Conservation (phyloP, 129 eudicot genomes). For the Heracleum sosnowskyi region DNA sequence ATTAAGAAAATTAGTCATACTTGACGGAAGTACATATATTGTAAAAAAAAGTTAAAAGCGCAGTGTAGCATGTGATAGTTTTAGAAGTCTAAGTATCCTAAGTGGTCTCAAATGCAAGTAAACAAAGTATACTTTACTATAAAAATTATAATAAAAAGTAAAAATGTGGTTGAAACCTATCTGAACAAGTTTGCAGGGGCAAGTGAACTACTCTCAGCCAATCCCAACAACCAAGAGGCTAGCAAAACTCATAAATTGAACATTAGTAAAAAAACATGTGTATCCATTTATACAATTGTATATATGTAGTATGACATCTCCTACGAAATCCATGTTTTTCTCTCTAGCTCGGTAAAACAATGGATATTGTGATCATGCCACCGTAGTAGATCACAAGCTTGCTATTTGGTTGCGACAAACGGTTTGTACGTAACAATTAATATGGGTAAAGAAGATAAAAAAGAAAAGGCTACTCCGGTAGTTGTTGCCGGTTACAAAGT, state of each 20-base stretch:
- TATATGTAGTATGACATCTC: neutral
- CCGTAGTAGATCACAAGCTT: neutral
- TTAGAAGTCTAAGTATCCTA: too few species aligned
- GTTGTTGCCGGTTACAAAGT: constrained; percentile 62
- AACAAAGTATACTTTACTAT: too few species aligned
- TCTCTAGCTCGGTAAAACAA: neutral
- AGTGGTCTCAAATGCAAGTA: too few species aligned
- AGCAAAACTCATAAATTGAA: neutral
- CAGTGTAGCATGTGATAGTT: too few species aligned
- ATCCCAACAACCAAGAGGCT: constrained; percentile 43
- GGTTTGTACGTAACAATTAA: neutral
- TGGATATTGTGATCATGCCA: neutral
- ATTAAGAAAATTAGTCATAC: too few species aligned
- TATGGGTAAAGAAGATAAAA: constrained; percentile 50
- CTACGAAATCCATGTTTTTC: neutral
- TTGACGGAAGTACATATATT: too few species aligned
- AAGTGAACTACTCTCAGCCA: constrained; percentile 46
- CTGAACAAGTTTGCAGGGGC: constrained; percentile 30
- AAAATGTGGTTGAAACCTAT: neutral
- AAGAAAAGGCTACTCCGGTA: constrained; percentile 22
- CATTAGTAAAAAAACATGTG: neutral
- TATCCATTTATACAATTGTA: neutral
- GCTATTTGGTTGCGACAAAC: neutral
- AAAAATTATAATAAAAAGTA: too few species aligned
- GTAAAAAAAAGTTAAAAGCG: too few species aligned